Conservation (phyloP, 306 rosid genomes). For the Lupinus albus region DNA sequence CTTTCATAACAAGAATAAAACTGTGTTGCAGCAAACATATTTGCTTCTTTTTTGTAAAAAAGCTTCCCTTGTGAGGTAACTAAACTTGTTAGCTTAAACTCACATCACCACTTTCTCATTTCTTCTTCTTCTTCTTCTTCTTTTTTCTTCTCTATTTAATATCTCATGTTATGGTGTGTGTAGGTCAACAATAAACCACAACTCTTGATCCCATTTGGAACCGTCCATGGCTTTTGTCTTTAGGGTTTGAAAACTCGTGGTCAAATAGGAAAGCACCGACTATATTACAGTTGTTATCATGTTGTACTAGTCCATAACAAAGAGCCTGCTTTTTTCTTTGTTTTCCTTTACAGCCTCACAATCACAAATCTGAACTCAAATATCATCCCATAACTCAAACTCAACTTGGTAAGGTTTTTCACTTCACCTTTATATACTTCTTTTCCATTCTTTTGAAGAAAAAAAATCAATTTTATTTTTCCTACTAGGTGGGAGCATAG, state of each 20-base stretch:
- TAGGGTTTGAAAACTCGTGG: constrained; percentile 63
- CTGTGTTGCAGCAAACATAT: constrained; percentile 40
- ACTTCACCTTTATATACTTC: neutral
- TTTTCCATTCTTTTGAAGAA: neutral
- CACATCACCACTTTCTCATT: constrained; percentile 35
- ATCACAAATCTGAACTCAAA: constrained; percentile 44
- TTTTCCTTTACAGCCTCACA: constrained; percentile 46
- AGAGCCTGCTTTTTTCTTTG: constrained; percentile 32
- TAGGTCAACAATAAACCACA: constrained; percentile 56
- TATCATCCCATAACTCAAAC: constrained; percentile 34
- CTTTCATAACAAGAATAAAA: constrained; percentile 41
- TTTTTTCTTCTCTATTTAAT: neutral
- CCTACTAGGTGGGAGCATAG: too few relatives aligned
- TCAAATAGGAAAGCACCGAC: constrained; percentile 75
- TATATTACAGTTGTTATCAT: constrained; percentile 34
- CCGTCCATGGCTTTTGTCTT: constrained; percentile 39
- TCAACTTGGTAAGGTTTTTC: constrained; percentile 35
- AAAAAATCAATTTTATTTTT: neutral
- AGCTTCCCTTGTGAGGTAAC: constrained; percentile 45
- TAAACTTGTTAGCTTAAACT: constrained; percentile 42
- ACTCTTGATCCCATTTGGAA: constrained; percentile 29
- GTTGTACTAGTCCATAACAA: constrained; percentile 12
- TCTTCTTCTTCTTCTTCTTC: neutral
- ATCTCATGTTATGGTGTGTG: constrained; percentile 16
- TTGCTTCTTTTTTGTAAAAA: constrained; percentile 44